Base-by-base conservation (phyloP, 768 basidiomycete species). In the Zangia roseola region DNA sequence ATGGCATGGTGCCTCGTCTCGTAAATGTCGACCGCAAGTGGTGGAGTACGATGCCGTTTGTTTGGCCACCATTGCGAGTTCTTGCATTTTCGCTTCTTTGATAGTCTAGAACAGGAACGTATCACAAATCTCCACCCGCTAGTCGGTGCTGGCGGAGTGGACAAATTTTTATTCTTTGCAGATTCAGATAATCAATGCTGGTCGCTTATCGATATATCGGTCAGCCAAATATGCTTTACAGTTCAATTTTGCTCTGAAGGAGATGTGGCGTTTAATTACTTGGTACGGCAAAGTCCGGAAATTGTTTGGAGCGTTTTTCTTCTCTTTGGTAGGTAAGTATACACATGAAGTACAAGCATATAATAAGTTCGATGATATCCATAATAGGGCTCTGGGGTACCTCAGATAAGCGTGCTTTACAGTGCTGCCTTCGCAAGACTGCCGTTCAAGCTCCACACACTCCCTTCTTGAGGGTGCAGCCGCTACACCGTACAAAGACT, bases 391-490 rank as follows among this genome's bases (percentile, higher is more conserved):
- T 21, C 45, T 34, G 33, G n/a, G 43, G 33, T 37, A 36, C 26
- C 16, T 20, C 10, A 42, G 45, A 49, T 36, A 28, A 35, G 17
- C 17, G 10, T 24, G 26, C 17, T 45, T 55, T 37, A 61, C 25
- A 54, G 21, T 10, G 50, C 52, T 6, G 50, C 55, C 35, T 45
- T 55, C 23, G 43, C 34, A 24, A 49, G 25, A 17, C 24, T 23
- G 12, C 14, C 6, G 13, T 47, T 24, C 30, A 52, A 26, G 28
- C 76, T 76, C 84, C 84, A 86, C 43, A 82, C 80, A 52, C 80
- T 84, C 40, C 74, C 81, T 59, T 64, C 52, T 52, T 77, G 74
- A 17, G 75, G 66, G 58, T 86, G 84, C 34, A 81, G 58, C 36
- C 71, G 74, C 82, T 84, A 52, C 19, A 50, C 47, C 48, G 45